These are phyloP conservation scores for Punica granatum DNA, from an alignment of 345 rosid species.

Conservation along the genomic window DNA sequence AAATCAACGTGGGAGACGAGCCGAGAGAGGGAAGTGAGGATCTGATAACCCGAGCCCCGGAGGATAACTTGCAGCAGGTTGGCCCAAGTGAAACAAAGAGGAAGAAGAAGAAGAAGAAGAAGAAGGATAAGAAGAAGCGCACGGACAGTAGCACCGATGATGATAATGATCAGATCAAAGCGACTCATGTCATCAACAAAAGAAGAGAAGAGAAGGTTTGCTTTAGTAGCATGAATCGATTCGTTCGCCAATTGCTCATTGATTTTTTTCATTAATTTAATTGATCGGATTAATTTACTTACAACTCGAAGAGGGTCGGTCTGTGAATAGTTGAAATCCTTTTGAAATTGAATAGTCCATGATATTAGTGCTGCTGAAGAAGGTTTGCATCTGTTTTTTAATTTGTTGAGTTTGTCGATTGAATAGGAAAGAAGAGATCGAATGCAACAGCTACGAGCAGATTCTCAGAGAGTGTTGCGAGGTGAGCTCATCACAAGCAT, in stretches of 20 bases:
- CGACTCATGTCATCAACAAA: slow-evolving; percentile 28
- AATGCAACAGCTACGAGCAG: slow-evolving; percentile 57
- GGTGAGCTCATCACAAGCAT: slow-evolving; percentile 26
- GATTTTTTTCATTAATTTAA: too few species aligned
- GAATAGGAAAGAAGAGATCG: slow-evolving; percentile 66
- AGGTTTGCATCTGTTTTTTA: background rate
- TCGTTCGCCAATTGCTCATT: background rate
- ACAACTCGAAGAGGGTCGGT: too few species aligned
- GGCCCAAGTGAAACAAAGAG: slow-evolving; percentile 16
- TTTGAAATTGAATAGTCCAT: background rate
- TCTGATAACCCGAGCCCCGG: background rate
- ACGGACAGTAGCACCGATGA: slow-evolving; percentile 11
- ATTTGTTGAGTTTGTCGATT: slow-evolving; percentile 4
- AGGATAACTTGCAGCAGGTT: background rate
- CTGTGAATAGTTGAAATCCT: background rate
- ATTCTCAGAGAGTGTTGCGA: slow-evolving; percentile 81
- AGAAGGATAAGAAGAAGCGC: slow-evolving; percentile 19
- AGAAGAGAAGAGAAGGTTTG: slow-evolving; percentile 44
- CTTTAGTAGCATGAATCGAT: background rate
- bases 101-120: slow-evolving; percentile 23
- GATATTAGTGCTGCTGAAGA: background rate
- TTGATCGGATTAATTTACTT: too few species aligned
- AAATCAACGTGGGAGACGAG: slow-evolving; percentile 16
- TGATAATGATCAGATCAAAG: slow-evolving; percentile 30
- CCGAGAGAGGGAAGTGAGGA: slow-evolving; percentile 10